phyloP scores from a whole-genome alignment of 2,329 filamentous ascomycete species.

The Talaromyces funiculosus region DNA sequence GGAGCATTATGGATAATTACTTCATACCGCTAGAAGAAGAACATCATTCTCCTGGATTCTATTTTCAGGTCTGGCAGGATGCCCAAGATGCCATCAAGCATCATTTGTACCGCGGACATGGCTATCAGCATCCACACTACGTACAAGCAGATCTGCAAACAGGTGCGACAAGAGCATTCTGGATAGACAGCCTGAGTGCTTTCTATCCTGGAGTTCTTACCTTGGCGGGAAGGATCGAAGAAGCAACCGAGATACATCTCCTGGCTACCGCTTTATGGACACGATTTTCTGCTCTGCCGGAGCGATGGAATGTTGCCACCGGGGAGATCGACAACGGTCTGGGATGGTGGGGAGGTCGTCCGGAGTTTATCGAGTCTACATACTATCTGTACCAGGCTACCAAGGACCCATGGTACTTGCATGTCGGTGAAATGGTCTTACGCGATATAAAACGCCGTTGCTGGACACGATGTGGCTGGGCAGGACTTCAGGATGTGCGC shows the following conservation, averaged over 20 bases:
- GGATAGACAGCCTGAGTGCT: conserved; percentile 93
- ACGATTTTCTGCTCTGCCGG: conserved; percentile 85
- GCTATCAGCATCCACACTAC: conserved; percentile 83
- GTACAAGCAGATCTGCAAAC: conserved; percentile 84
- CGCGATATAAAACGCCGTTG: conserved; percentile 82
- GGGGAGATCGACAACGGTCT: conserved; percentile 80
- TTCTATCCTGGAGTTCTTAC: conserved; percentile 89
- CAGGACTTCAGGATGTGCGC: conserved; percentile 75
- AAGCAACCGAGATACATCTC: conserved; percentile 83
- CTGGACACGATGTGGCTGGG: conserved; percentile 89
- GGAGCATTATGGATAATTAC: conserved; percentile 55
- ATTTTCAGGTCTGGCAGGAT: conserved; percentile 76
- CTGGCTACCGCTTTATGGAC: conserved; percentile 93
- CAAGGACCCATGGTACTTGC: conserved; percentile 89
- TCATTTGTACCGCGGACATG: conserved; percentile 74
- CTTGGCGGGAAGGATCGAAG: conserved; percentile 81
- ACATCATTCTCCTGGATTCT: conserved; percentile 68
- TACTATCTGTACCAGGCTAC: conserved; percentile 95
- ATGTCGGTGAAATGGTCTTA: conserved; percentile 92
- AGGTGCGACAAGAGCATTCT: conserved; percentile 80
- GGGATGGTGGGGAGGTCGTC: conserved; percentile 90
- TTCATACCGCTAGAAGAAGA: conserved; percentile 59
- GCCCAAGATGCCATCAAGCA: conserved; percentile 82
- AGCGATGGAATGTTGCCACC: conserved; percentile 84
- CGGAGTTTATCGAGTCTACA: conserved; percentile 94